These are phyloP conservation scores for Pyrus communis DNA, from an alignment of 306 rosid species.

Conservation along the genomic window DNA sequence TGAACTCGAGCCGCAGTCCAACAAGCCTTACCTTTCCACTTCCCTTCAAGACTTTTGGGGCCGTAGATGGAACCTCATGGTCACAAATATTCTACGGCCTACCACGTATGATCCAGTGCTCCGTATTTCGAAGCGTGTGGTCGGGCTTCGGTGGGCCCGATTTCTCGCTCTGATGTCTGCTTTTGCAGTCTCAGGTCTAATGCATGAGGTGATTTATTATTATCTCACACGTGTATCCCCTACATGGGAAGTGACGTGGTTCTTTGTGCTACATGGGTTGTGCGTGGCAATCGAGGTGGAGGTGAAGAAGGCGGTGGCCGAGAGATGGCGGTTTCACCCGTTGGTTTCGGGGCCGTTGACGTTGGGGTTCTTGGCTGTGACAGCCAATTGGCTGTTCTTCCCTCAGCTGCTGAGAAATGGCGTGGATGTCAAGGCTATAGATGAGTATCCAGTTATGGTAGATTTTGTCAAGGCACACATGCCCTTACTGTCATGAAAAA, in stretches of 20 bases:
- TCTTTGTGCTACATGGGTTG: constrained; percentile 51
- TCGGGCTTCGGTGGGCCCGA: constrained; percentile 22
- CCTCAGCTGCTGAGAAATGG: constrained; percentile 55
- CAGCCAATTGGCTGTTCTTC: constrained; percentile 49
- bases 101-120: constrained; percentile 33
- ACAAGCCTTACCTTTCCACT: constrained; percentile 50
- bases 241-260: constrained; percentile 81
- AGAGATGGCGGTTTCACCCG: constrained; percentile 33
- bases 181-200: constrained; percentile 45
- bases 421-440: constrained; percentile 22
- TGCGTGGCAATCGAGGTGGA: constrained; percentile 43
- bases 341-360: constrained; percentile 28
- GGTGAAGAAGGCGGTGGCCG: constrained; percentile 27
- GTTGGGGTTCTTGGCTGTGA: constrained; percentile 34
- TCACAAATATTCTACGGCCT: constrained; percentile 41
- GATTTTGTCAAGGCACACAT: constrained; percentile 16
- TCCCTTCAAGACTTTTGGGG: constrained; percentile 91
- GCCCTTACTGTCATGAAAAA: not conserved
- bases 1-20: constrained; percentile 54
- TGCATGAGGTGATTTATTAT: constrained; percentile 62
- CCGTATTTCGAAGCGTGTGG: rapidly evolving
- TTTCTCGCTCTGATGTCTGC: constrained; percentile 17
- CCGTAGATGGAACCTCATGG: constrained; percentile 77
- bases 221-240: constrained; percentile 51
- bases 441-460: constrained; percentile 28